A percentile compares a stretch with the other conserved stretches of the same genome.
phyloP scores from a whole-genome alignment of 257 asterid genomes.

The Knoxia roxburghii region DNA sequence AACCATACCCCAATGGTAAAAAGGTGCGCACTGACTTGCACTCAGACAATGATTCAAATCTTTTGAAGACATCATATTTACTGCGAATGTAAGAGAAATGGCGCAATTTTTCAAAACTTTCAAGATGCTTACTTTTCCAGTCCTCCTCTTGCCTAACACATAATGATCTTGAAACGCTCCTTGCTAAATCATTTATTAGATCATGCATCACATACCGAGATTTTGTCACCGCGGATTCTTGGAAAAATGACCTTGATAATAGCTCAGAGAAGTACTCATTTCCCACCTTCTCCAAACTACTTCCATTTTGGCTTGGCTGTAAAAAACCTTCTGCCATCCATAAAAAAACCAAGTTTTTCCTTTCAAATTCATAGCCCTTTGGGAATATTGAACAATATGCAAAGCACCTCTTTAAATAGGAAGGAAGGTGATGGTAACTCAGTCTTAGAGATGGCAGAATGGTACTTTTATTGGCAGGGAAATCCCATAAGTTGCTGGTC shows the following conservation, averaged over 20 bases:
- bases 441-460: conserved; percentile 38
- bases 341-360: conserved; percentile 31
- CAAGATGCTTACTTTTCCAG: conserved; percentile 18
- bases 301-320: conserved; percentile 19
- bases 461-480: conserved; percentile 29
- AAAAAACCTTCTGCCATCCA: conserved; percentile 61
- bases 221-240: conserved; percentile 26
- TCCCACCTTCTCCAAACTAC: conserved; percentile 36
- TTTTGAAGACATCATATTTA: conserved; percentile 46
- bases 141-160: conserved; percentile 36
- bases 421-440: conserved; percentile 45
- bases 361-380: conserved; percentile 43
- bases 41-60: conserved; percentile 34
- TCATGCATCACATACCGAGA: conserved; percentile 40
- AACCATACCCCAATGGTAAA: conserved; percentile 32
- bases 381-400: conserved; percentile 51
- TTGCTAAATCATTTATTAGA: conserved; percentile 40
- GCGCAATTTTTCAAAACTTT: conserved; percentile 28
- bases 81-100: conserved; percentile 43
- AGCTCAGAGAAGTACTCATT: conserved; percentile 36
- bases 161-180: conserved; percentile 35
- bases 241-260: conserved; percentile 38
- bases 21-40: conserved; percentile 36
- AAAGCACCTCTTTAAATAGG: conserved; percentile 41
- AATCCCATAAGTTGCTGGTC: conserved; percentile 41